Evolutionary conservation across 2,329 filamentous ascomycete species (phyloP).

Genomic region (Chaetomiaceae sp.): DNA sequence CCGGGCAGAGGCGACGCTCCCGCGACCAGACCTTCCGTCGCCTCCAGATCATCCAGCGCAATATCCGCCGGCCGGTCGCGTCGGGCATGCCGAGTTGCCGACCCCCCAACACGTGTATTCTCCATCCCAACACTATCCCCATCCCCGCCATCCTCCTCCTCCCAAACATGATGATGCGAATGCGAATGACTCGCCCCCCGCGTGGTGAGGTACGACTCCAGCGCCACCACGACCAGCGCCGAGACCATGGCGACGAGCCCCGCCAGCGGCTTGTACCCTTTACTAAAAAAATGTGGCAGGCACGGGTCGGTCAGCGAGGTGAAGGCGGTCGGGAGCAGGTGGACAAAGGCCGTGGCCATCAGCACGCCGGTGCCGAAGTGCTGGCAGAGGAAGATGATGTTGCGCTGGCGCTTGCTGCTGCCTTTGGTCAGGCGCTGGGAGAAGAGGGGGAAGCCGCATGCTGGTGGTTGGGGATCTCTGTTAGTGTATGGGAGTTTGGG

Average conservation of each 20-base stretch:
- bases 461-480: slow-evolving; percentile 33
- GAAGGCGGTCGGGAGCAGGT: slow-evolving; percentile 67
- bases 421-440: slow-evolving; percentile 52
- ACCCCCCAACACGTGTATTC: slow-evolving; percentile 27
- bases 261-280: slow-evolving; percentile 73
- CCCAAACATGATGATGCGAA: slow-evolving; percentile 51
- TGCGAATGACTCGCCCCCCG: slow-evolving; percentile 59
- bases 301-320: slow-evolving; percentile 63
- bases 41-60: slow-evolving; percentile 47
- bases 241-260: slow-evolving; percentile 78
- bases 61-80: slow-evolving; percentile 46
- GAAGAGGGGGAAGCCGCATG: slow-evolving; percentile 63
- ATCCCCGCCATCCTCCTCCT: slow-evolving; percentile 35
- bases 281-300: slow-evolving; percentile 73
- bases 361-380: slow-evolving; percentile 80
- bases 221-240: slow-evolving; percentile 73
- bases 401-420: slow-evolving; percentile 54
- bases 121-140: slow-evolving; percentile 19
- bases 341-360: slow-evolving; percentile 82
- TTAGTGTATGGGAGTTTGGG: slow-evolving; percentile 1
- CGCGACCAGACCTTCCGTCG: slow-evolving; percentile 52
- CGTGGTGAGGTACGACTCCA: slow-evolving; percentile 86
- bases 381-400: slow-evolving; percentile 62
- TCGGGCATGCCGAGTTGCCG: slow-evolving; percentile 35
- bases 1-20: slow-evolving; percentile 55